Evolutionary conservation across 768 basidiomycete genomes (phyloP).

Genomic region (Dentipellis sp.): DNA sequence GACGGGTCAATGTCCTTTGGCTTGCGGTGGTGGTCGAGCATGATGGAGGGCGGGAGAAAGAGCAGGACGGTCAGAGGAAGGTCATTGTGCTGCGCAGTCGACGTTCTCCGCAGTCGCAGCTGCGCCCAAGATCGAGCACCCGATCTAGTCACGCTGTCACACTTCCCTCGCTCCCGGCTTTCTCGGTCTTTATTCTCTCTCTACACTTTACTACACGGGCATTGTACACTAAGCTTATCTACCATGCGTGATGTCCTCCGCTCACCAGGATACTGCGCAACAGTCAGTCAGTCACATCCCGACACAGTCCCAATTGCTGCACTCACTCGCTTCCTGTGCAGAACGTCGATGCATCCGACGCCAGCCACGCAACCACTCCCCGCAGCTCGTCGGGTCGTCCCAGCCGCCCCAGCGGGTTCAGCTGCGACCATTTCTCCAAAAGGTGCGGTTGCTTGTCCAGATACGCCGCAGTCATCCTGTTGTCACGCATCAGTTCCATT

Average conservation of each 20-base stretch:
- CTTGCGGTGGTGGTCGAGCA: conserved; percentile 20
- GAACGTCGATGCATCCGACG: conserved; percentile 67
- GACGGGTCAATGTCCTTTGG: conserved; percentile 25
- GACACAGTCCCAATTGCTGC: not conserved
- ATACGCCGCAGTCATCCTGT: conserved; percentile 68
- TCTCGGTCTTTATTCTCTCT: not conserved
- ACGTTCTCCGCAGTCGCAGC: conserved; percentile 12
- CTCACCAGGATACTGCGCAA: conserved; percentile 43
- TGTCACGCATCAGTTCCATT: not conserved
- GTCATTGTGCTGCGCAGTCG: conserved; percentile 6
- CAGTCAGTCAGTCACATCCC: conserved; percentile 1
- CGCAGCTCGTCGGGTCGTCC: conserved; percentile 67
- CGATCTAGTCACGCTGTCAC: conserved; percentile 5
- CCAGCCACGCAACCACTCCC: conserved; percentile 63
- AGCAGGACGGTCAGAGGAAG: not conserved
- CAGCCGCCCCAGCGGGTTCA: conserved; percentile 65
- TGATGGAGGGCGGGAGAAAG: conserved; percentile 3
- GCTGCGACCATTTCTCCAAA: conserved; percentile 53
- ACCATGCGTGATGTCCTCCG: conserved; percentile 61
- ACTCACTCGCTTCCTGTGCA: conserved; percentile 80
- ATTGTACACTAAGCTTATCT: conserved; percentile 11
- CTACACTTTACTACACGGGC: not conserved
- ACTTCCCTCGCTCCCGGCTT: not conserved
- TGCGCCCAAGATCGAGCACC: conserved; percentile 4
- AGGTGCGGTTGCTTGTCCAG: conserved; percentile 57